Evolutionary conservation across 164 flowering plant species (phyloP).

Genomic region (Vitis vinifera): ASM3070453v1 NC_081808.1:6074001-6074500

Average conservation of each 20-base stretch:
- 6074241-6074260: not conserved
- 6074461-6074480: no score
- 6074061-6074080: not conserved
- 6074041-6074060: not conserved
- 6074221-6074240: no score
- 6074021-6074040: slow-evolving; percentile 5
- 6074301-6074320: slow-evolving; percentile 23
- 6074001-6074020: slow-evolving; percentile 38
- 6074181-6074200: no score
- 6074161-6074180: not conserved
- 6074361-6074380: not conserved
- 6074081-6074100: not conserved
- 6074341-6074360: not conserved
- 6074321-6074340: slow-evolving; percentile 6
- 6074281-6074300: not conserved
- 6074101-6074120: not conserved
- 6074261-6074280: slow-evolving; percentile 16
- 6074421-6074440: not conserved
- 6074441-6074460: no score
- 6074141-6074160: not conserved
- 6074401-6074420: no score
- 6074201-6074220: no score
- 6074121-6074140: no score
- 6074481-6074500: not conserved
- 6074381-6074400: not conserved